A percentile compares a stretch with the other conserved stretches of the same genome.
Evolutionary conservation across 331 rosid genomes (phyloP).

Genomic region (Cydonia oblonga): DNA sequence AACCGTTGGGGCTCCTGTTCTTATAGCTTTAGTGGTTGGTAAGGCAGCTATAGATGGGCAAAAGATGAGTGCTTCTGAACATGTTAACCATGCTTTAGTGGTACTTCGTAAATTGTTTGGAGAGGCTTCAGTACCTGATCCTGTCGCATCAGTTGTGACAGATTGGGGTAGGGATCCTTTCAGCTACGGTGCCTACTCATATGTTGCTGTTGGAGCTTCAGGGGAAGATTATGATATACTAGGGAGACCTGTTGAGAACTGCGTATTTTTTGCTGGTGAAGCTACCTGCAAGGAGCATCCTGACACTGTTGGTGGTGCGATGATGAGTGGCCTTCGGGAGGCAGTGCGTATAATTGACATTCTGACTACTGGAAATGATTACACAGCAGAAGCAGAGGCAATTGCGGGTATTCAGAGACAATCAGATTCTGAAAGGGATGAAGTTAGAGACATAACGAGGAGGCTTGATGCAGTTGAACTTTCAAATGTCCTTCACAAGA

Average conservation of each 20-base stretch:
- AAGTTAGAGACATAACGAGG: constrained; percentile 83
- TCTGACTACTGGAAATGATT: constrained; percentile 71
- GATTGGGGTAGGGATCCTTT: constrained; percentile 99
- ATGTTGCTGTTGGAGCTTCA: constrained; percentile 93
- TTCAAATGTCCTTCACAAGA: constrained; percentile 56
- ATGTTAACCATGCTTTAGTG: constrained; percentile 73
- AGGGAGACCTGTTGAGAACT: constrained; percentile 81
- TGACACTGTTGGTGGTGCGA: constrained; percentile 99
- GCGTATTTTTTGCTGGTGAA: constrained; percentile 98
- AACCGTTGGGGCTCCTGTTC: constrained; percentile 98
- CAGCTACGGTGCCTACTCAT: constrained; percentile 92
- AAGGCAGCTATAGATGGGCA: constrained; percentile 91
- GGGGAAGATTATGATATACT: constrained; percentile 94
- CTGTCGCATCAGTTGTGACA: constrained; percentile 84
- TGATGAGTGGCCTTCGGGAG: constrained; percentile 98
- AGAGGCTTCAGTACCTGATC: constrained; percentile 79
- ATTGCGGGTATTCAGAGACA: constrained; percentile 76
- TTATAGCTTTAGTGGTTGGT: constrained; percentile 92
- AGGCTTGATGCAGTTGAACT: constrained; percentile 75
- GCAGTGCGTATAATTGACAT: constrained; percentile 89
- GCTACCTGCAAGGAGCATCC: constrained; percentile 99
- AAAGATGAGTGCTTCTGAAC: constrained; percentile 56
- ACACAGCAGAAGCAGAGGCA: constrained; percentile 82
- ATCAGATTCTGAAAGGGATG: constrained; percentile 83
- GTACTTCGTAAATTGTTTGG: constrained; percentile 95